Evolutionary conservation across 768 basidiomycete genomes (phyloP).

Genomic region (Lyophyllum semitale): DNA sequence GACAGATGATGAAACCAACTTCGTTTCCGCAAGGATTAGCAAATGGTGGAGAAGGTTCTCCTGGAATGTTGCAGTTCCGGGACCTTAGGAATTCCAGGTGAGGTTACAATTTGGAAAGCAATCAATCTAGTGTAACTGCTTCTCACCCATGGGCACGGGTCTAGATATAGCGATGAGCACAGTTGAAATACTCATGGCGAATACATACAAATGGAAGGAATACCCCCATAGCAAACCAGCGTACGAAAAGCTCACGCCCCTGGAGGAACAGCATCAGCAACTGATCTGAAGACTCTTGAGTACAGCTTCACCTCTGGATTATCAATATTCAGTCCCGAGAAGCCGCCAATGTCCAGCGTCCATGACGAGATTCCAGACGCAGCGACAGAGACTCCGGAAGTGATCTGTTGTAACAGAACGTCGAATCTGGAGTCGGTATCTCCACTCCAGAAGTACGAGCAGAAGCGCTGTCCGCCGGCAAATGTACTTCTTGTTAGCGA

Average conservation of each 20-base stretch:
- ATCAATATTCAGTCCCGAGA: conserved; percentile 32
- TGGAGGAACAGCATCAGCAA: conserved; percentile 5
- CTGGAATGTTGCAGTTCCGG: conserved; percentile 27
- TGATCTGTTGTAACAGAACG: conserved; percentile 36
- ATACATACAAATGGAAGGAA: conserved; percentile 37
- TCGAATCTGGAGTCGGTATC: conserved; percentile 36
- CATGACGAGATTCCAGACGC: conserved; percentile 38
- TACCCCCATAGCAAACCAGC: conserved; percentile 37
- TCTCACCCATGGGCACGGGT: conserved; percentile 32
- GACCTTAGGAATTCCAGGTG: conserved; percentile 14
- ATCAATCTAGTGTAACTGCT: not conserved
- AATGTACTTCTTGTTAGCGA: conserved; percentile 37
- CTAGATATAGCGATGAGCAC: conserved; percentile 10
- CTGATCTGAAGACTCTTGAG: not conserved
- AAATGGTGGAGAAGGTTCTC: conserved; percentile 18
- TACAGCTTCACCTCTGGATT: conserved; percentile 21
- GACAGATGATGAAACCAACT: conserved; percentile 10
- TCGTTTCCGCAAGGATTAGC: conserved; percentile 39
- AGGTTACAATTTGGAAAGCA: not conserved
- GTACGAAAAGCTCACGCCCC: conserved; percentile 34
- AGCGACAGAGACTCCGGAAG: conserved; percentile 32
- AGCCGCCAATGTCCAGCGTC: conserved; percentile 40
- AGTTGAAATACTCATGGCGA: not conserved
- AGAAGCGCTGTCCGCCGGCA: conserved; percentile 36
- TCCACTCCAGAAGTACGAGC: conserved; percentile 39